Base-by-base conservation (phyloP, 768 basidiomycete genomes). In the Phylloporus arenicola region DNA sequence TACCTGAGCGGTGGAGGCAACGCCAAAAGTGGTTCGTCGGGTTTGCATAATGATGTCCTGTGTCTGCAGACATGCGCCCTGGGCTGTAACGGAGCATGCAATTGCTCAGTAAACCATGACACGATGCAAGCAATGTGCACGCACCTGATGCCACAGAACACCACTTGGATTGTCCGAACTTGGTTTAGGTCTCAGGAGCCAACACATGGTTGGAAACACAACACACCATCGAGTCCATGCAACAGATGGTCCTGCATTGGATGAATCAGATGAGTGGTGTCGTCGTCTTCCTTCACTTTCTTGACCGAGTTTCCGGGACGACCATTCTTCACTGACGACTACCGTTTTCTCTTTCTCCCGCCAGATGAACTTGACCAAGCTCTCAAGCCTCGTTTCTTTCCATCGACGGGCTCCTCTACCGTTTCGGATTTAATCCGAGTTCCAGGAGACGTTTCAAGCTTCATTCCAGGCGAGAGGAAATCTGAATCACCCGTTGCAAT, bases 91-190 rank as follows among this genome's bases (percentile, higher is more conserved):
- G 29, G 10, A 3, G n/a, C 10, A 20, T 6, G 20, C 20, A 30
- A 2, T n/a, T 42, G 16, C 24, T 52, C 31, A 53, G 27, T 33
- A 47, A n/a, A 43, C 31, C 6, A 30, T 42, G n/a, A n/a, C n/a
- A n/a, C n/a, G n/a, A n/a, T 3, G 6, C 10, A 9, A 2, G 16
- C 20, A 14, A 7, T n/a, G 11, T 16, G 43, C 14, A 54, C 75
- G 47, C 54, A 89, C 89, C 91, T 93, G 43, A 92, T 89, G 8
- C 91, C 90, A 59, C 88, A 91, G 56, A 92, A 90, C 13, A 91
- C 56, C 20, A 92, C 88, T 92, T 24, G 45, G 16, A 27, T 27
- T n/a, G 20, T 6, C 39, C 44, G 22, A 40, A 3, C 27, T 50
- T 14, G 6, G 41, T 35, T n/a, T n/a, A n/a, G n/a, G 25, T 25